Evolutionary conservation across 192 early-diverging fungal genomes (phyloP).

Genomic region (Jimgerdemannia lactiflua): DNA sequence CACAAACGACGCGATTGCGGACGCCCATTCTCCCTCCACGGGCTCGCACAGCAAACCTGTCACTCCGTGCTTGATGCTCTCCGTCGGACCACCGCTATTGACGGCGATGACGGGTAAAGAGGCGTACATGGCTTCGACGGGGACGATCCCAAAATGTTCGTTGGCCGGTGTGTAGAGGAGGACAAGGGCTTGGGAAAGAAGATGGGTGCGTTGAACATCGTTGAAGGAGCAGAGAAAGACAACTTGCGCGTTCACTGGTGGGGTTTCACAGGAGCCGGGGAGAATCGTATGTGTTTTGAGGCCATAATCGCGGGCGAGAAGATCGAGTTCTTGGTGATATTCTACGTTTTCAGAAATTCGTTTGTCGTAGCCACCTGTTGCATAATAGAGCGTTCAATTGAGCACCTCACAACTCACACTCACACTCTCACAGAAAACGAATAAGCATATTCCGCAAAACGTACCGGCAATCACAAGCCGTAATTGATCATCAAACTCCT

Average conservation of each 20-base stretch:
- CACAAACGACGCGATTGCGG: constrained; percentile 54
- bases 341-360: constrained; percentile 87
- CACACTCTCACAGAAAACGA: background rate
- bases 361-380: constrained; percentile 79
- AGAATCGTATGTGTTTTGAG: constrained; percentile 43
- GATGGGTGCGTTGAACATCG: constrained; percentile 71
- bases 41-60: constrained; percentile 80
- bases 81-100: constrained; percentile 83
- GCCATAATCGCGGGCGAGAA: constrained; percentile 44
- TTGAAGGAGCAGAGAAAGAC: constrained; percentile 89
- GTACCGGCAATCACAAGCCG: constrained; percentile 75
- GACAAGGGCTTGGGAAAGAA: constrained; percentile 59
- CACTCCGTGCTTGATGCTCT: constrained; percentile 66
- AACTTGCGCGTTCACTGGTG: constrained; percentile 54
- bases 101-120: constrained; percentile 83
- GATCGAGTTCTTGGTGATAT: constrained; percentile 68
- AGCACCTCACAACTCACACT: background rate
- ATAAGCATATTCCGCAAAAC: background rate
- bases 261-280: constrained; percentile 19
- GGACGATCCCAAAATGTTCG: constrained; percentile 98
- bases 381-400: background rate
- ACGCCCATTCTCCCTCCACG: constrained; percentile 57
- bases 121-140: constrained; percentile 94
- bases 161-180: constrained; percentile 89
- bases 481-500: constrained; percentile 36